Base-by-base conservation (phyloP, 495 filamentous ascomycete species). In the Hypoxylon fuscum region DNA sequence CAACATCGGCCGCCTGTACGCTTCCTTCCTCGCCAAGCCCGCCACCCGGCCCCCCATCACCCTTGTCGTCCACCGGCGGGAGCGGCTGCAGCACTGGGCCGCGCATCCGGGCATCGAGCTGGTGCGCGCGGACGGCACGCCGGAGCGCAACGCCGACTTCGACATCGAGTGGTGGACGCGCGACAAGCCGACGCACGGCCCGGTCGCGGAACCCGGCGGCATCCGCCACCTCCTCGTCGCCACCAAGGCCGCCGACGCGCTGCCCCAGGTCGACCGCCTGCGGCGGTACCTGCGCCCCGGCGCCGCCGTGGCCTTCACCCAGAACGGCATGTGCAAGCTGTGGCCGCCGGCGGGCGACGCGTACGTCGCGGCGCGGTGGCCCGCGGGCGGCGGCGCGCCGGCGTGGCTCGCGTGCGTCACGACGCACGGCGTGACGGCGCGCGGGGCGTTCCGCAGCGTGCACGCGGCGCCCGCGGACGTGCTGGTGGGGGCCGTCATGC, bases 261-360 rank as follows among this genome's bases (percentile, higher is more conserved):
- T 85, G 18, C 70, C 78, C 0, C 89, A 90, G 20, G 73, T 95
- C 11, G 69, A 79, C 17, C 67, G 77, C 4, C 73, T 96, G 11
- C 76, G 77, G 3, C 76, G 88, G 44, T 87, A 93, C 8, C 74
- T 97, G 14, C 79, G 72, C 4, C 66, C 71, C 3, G 69, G 79
- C 1, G 90, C 88, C 7, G 89, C 90, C 0, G 82, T 97, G 23
- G 75, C 89, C 9, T 88, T 97, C 40, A 68, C 92, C 15, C 92
- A 96, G 64, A 96, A 96, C 59, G 93, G 92, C 15, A 88, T 96
- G 88, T 92, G 73, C 55, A 70, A 80, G 49, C 67, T 82, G 5
- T 74, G 92, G 44, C 94, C 92, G 64, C 84, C 89, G 4, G 78
- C 90, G 60, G 75, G 75, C 5, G 55, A 57, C 5, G 22, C 46